Evolutionary conservation across 495 filamentous ascomycete genomes (phyloP).

Genomic region (Penicillium goetzii): DNA sequence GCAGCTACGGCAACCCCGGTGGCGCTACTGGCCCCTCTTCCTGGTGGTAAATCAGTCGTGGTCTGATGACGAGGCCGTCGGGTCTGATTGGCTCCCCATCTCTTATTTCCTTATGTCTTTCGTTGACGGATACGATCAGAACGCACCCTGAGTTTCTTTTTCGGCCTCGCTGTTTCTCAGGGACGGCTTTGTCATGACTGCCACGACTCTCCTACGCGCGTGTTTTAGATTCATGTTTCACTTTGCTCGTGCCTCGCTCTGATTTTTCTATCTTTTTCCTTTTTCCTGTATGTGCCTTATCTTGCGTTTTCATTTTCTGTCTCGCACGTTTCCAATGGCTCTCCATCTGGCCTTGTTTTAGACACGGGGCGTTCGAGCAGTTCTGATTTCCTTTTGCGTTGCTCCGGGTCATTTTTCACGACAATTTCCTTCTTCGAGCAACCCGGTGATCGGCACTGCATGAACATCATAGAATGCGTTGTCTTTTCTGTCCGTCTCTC

Average conservation of each 20-base stretch:
- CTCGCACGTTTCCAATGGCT: conserved; percentile 37
- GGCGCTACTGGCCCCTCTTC: conserved; percentile 80
- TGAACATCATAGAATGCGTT: conserved; percentile 84
- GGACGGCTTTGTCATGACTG: conserved; percentile 57
- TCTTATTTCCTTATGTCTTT: conserved; percentile 45
- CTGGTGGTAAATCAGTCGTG: conserved; percentile 85
- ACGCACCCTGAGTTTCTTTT: conserved; percentile 50
- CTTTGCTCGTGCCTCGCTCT: conserved; percentile 40
- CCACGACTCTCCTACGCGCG: conserved; percentile 47
- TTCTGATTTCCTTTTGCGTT: conserved; percentile 40
- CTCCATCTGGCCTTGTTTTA: conserved; percentile 44
- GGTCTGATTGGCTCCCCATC: conserved; percentile 50
- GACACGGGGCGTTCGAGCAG: conserved; percentile 51
- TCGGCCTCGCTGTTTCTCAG: conserved; percentile 47
- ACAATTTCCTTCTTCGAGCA: conserved; percentile 39
- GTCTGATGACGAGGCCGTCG: conserved; percentile 52
- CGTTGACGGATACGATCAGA: conserved; percentile 52
- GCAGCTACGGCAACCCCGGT: conserved; percentile 83
- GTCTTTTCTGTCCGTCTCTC: conserved; percentile 59
- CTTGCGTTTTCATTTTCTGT: conserved; percentile 23
- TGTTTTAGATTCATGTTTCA: conserved; percentile 30
- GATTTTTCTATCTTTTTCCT: conserved; percentile 8
- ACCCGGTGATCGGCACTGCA: conserved; percentile 56
- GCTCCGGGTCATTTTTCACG: conserved; percentile 38
- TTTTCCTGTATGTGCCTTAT: conserved; percentile 19